Base-by-base conservation (phyloP, 306 rosid genomes). In the Crataegus laevigata region DNA sequence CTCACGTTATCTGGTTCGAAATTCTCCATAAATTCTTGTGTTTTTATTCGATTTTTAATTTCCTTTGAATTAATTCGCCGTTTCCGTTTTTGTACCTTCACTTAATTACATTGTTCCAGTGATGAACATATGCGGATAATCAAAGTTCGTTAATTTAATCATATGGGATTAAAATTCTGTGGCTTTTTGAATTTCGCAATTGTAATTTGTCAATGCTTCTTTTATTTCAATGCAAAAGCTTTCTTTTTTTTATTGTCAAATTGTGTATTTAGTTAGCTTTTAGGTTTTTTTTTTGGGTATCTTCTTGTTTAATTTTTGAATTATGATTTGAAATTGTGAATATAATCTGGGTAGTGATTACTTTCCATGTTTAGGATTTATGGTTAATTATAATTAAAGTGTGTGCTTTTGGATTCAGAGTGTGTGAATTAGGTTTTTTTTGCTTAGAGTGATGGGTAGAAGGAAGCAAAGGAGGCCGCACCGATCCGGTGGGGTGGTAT, bases 381-480 rank as follows among this genome's bases (percentile, higher is more conserved):
- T 40, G 43, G 42, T 18, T n/a, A 12, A 22, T 22, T 3, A 8
- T 64, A 43, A 19, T 24, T 18, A 45, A 21, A 15, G 29, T 50
- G 54, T 22, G 30, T 36, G 28, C 9, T 17, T 34, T 68, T 81
- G 71, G 6, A 17, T 64, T 43, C 52, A 9, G n/a, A 42, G 47
- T 59, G 19, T 65, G 21, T 3, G 4, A 51, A 19, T 28, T 66
- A 15, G 25, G 66, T 63, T 52, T 58, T 52, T 34, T 34, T 21
- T 63, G 69, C 72, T 32, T 72, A 71, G 68, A 81, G 89, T 78
- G 79, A 81, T 94, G 97, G 98, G 97, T 59, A 89, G 98, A 76
- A 84, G 86, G 81, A 88, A 86, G 80, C 93, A 91, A 81, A 86
- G 78, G 26, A 85, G 86, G 40, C 97, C 98, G 11, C 89, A 82